Evolutionary conservation across 768 basidiomycete species (phyloP).

Genomic region (Tylopilus balloui): DNA sequence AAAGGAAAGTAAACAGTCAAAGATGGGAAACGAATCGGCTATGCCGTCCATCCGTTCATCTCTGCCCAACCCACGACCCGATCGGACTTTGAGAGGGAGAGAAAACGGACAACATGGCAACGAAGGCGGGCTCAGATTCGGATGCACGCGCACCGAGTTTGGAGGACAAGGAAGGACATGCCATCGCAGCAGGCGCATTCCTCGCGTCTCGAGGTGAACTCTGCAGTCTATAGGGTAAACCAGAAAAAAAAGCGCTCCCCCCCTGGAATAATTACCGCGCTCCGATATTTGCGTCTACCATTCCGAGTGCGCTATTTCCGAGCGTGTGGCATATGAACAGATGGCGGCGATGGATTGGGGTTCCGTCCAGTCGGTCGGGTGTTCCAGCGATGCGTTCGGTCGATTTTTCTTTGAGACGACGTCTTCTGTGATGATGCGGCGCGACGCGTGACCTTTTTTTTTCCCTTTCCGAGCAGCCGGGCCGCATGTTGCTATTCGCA

Average conservation of each 20-base stretch:
- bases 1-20: background rate
- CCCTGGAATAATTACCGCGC: background rate
- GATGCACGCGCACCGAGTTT: background rate
- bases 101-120: background rate
- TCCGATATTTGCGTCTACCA: background rate
- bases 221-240: no score
- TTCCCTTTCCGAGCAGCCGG: no score
- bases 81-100: conserved; percentile 5
- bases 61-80: background rate
- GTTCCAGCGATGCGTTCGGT: background rate
- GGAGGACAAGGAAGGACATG: background rate
- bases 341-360: background rate
- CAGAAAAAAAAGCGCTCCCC: no score
- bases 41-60: background rate
- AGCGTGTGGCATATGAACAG: background rate
- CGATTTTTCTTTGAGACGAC: background rate
- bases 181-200: no score
- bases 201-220: no score
- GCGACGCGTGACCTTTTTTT: background rate
- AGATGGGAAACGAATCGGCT: background rate
- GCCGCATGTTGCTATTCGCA: no score
- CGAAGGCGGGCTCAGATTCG: background rate
- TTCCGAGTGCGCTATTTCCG: background rate
- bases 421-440: background rate
- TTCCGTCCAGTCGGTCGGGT: background rate